Conservation (phyloP, 1,139 yeast genomes). For the Torulaspora pretoriensis region DNA sequence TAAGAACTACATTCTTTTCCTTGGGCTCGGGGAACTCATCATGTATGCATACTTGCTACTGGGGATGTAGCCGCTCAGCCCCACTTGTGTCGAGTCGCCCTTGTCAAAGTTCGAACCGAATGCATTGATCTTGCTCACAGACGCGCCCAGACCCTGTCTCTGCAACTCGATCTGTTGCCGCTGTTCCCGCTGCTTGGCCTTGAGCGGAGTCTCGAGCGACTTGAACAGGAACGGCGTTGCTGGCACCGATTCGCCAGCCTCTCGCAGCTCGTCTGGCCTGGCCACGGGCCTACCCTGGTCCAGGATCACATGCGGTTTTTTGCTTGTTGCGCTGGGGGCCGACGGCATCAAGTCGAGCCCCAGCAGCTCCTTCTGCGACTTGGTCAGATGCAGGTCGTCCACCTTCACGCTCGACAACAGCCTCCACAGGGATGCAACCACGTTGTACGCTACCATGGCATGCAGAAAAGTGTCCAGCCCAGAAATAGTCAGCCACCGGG, state of each 20-base stretch:
- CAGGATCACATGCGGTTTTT: slow-evolving; percentile 22
- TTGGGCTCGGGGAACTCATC: slow-evolving; percentile 42
- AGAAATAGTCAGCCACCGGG: slow-evolving; percentile 10
- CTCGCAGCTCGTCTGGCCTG: slow-evolving; percentile 8
- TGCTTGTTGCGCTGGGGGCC: slow-evolving; percentile 2
- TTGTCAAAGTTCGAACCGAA: slow-evolving; percentile 16
- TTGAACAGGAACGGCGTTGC: slow-evolving; percentile 34
- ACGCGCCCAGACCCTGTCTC: slow-evolving; percentile 10
- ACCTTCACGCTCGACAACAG: slow-evolving; percentile 36
- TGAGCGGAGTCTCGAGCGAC: slow-evolving; percentile 33
- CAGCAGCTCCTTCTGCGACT: slow-evolving; percentile 41
- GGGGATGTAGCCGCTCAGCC: slow-evolving; percentile 38
- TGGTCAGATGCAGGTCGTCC: slow-evolving; percentile 41
- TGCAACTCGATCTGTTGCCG: slow-evolving; percentile 9
- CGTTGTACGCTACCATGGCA: slow-evolving; percentile 39
- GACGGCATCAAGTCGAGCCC: slow-evolving; percentile 36
- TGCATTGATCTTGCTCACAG: slow-evolving; percentile 18
- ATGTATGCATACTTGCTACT: slow-evolving; percentile 43
- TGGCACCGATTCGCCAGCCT: slow-evolving; percentile 23
- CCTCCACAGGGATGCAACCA: slow-evolving; percentile 37
- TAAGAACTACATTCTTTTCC: slow-evolving; percentile 30
- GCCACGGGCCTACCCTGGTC: slow-evolving; percentile 13
- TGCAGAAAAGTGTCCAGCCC: slow-evolving; percentile 28
- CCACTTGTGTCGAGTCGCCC: slow-evolving; percentile 12
- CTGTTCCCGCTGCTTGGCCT: slow-evolving; percentile 17